Base-by-base conservation (phyloP, 208 protist genomes). In the Herpetomonas tarakana region DNA sequence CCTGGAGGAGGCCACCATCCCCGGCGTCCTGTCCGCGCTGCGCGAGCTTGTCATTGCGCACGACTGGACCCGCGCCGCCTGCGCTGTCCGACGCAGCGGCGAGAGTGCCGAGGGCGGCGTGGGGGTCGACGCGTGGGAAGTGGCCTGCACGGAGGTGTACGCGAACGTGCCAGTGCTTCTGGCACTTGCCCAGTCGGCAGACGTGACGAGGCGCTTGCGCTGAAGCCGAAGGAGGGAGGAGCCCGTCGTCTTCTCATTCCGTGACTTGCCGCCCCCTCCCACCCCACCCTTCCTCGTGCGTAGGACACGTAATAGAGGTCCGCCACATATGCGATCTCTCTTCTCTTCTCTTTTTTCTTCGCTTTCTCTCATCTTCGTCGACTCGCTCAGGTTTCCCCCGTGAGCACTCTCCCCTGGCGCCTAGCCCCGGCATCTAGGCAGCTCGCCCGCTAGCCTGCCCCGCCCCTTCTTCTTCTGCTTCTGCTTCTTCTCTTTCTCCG, bases 131-230 rank as follows among this genome's bases (percentile, higher is more conserved):
- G 7, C 53, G 29, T 39, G 66, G 4, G 49, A 66, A 22, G 19
- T 57, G 35, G 45, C 65, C 21, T 69, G 71, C 26, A 47, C 70
- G 19, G 72, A 78, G 72, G 46, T 78, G 35, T 70, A 70, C 45
- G 53, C 61, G 3, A 78, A 78, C 53, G 24, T 78, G 28, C 70
- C 73, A 21, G 53, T 78, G 24, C 24, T 78, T n/a, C 58, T 78
- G 7, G 52, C 66, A 2, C 11, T 78, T 4, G 65, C 72, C 11
- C 65, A 74, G 65, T 71, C 56, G 22, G 31, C 46, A 25, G 16
- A 52, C 9, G 60, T 52, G 19, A 47, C 29, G 7, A 56, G 57
- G 24, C 60, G 51, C 21, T 14, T 65, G 11, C 21, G 24, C 4
- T 21, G 46, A 6, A 45, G 18, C 11, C 14, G 38, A 45, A n/a